A percentile compares a stretch with the other conserved stretches of the same genome.
These are phyloP conservation scores for Davidsoniella australis DNA, from an alignment of 2,329 filamentous ascomycete genomes.

Conservation along the genomic window DNA sequence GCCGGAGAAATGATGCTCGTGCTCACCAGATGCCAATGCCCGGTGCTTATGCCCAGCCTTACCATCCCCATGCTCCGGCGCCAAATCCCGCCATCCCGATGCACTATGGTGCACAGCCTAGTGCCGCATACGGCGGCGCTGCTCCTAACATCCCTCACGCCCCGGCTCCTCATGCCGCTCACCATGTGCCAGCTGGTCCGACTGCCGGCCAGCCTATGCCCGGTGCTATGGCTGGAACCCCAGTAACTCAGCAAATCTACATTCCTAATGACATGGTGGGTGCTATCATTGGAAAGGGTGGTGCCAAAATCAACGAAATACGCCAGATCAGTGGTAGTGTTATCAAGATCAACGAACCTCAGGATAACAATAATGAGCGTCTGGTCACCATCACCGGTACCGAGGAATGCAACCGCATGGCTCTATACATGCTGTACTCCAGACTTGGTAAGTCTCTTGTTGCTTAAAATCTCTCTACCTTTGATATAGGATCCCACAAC, in stretches of 20 bases:
- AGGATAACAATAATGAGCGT: slow-evolving; percentile 96
- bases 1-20: slow-evolving; percentile 53
- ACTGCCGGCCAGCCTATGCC: slow-evolving; percentile 51
- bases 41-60: slow-evolving; percentile 54
- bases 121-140: slow-evolving; percentile 53
- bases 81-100: slow-evolving; percentile 48
- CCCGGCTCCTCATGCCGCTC: slow-evolving; percentile 40
- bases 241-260: slow-evolving; percentile 93
- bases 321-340: slow-evolving; percentile 92
- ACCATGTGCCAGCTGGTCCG: slow-evolving; percentile 30
- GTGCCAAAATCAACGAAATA: slow-evolving; percentile 98
- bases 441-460: slow-evolving; percentile 55
- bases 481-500: neutral
- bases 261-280: slow-evolving; percentile 99
- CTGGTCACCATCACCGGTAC: slow-evolving; percentile 95
- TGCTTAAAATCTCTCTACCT: neutral
- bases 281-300: slow-evolving; percentile 96
- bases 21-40: slow-evolving; percentile 60
- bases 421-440: slow-evolving; percentile 97
- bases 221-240: slow-evolving; percentile 38
- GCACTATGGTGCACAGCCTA: slow-evolving; percentile 63
- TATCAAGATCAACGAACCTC: slow-evolving; percentile 98
- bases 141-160: slow-evolving; percentile 61
- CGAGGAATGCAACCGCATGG: slow-evolving; percentile 98
- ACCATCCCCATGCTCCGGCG: slow-evolving; percentile 48